Evolutionary conservation across 305 asterid species (phyloP).

Genomic region (Withania somnifera): DNA sequence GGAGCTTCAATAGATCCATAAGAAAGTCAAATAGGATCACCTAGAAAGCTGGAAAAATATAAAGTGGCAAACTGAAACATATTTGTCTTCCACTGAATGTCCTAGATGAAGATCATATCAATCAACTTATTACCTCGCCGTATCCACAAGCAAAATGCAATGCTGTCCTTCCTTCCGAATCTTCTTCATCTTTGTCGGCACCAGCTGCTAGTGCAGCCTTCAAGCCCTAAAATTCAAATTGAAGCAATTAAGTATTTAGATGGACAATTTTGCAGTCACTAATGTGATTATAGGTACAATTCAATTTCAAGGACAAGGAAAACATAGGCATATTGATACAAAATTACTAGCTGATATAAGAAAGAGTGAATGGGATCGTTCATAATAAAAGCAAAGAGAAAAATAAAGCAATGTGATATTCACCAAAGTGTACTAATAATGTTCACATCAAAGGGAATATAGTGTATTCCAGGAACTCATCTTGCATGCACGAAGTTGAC

Average conservation of each 20-base stretch:
- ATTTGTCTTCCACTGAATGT: background rate
- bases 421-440: background rate
- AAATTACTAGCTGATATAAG: background rate
- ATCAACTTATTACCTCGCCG: conserved; percentile 55
- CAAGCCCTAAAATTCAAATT: conserved; percentile 43
- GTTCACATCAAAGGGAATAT: background rate
- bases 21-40: background rate
- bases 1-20: background rate
- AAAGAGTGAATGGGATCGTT: background rate
- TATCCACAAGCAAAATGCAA: conserved; percentile 98
- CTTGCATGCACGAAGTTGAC: background rate
- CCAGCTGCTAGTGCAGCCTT: conserved; percentile 78
- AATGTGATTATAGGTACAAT: background rate
- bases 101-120: background rate
- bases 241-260: background rate
- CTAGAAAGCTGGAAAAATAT: background rate
- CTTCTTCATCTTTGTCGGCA: conserved; percentile 94
- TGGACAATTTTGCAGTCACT: background rate
- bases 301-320: background rate
- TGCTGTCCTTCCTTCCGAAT: conserved; percentile 98
- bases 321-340: background rate
- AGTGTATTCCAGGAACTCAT: background rate
- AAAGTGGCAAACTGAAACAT: background rate
- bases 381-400: background rate
- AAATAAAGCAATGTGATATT: background rate